These are phyloP conservation scores for Komagataea norvegica DNA, from an alignment of 1,139 yeast species.

Conservation along the genomic window DNA sequence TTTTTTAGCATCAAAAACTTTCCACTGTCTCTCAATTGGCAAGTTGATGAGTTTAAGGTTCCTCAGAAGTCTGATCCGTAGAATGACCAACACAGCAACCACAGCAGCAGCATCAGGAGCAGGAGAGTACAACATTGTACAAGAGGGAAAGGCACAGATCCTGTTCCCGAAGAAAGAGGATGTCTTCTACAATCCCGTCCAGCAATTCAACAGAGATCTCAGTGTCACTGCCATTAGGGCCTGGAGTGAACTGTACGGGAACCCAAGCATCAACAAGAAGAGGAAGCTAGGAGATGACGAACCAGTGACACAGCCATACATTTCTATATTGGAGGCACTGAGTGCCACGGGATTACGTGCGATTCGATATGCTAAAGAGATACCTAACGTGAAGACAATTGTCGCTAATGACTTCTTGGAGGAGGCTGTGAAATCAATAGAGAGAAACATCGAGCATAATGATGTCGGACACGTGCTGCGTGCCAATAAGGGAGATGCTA, in stretches of 20 bases:
- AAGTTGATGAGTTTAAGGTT: conserved; percentile 5
- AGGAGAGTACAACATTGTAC: conserved; percentile 41
- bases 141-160: conserved; percentile 80
- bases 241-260: conserved; percentile 60
- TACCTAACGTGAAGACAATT: conserved; percentile 64
- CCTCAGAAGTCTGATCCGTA: neutral
- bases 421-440: conserved; percentile 82
- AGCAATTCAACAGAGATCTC: conserved; percentile 90
- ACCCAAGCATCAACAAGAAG: conserved; percentile 28
- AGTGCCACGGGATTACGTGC: conserved; percentile 96
- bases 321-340: conserved; percentile 78
- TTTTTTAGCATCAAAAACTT: too few species aligned
- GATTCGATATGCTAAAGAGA: conserved; percentile 85
- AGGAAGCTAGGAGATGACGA: conserved; percentile 29
- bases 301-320: conserved; percentile 36
- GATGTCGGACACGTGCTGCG: conserved; percentile 48
- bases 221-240: conserved; percentile 83
- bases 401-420: conserved; percentile 86
- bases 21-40: too few species aligned
- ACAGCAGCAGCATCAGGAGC: conserved; percentile 4
- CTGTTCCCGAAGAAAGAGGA: conserved; percentile 69
- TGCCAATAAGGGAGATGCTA: conserved; percentile 85
- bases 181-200: conserved; percentile 94
- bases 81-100: neutral
- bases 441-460: conserved; percentile 66